These are phyloP conservation scores for Penium margaritaceum DNA, from an alignment of 139 green algal species.

Conservation along the genomic window DNA sequence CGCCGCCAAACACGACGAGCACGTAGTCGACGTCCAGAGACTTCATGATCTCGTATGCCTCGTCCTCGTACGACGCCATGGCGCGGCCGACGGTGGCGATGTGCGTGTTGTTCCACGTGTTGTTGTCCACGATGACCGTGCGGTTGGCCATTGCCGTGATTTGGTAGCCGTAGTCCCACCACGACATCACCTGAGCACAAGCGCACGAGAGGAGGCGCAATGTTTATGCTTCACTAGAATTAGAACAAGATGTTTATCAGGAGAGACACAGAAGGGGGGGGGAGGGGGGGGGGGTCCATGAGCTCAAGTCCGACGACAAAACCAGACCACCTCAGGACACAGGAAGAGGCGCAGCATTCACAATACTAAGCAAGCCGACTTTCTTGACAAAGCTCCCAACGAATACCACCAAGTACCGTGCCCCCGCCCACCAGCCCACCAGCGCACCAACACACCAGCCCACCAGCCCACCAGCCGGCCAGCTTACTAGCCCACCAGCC, in stretches of 20 bases:
- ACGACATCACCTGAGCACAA: conserved; percentile 48
- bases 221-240: no score
- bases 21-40: conserved; percentile 54
- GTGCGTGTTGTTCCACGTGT: conserved; percentile 60
- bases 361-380: no score
- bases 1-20: conserved; percentile 51
- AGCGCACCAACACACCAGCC: no score
- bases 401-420: no score
- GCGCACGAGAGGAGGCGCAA: not conserved
- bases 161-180: conserved; percentile 60
- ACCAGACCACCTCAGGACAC: no score
- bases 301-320: no score
- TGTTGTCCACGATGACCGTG: conserved; percentile 55
- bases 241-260: no score
- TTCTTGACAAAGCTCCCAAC: no score
- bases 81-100: conserved; percentile 50
- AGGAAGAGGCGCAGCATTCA: no score
- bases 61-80: conserved; percentile 42
- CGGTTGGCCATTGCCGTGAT: conserved; percentile 56
- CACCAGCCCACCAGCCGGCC: no score
- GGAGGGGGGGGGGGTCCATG: not conserved
- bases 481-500: no score
- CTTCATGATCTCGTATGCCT: conserved; percentile 50
- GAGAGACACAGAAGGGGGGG: not conserved
- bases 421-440: no score